Base-by-base conservation (phyloP, 768 basidiomycete species). In the Hygrocybe punicea region DNA sequence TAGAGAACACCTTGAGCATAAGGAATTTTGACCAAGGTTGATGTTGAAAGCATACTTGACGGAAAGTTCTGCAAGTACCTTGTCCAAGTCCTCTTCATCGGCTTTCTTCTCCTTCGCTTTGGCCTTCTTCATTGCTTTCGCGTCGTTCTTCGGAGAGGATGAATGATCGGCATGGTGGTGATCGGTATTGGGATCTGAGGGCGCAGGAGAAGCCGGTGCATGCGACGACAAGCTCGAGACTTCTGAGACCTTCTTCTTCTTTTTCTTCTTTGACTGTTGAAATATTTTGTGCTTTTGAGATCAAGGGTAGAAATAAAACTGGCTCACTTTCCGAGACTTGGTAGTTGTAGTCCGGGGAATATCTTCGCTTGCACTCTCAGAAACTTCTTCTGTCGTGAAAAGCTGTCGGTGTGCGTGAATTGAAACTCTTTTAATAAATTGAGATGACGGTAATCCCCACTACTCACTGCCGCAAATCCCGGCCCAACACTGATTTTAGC, bases 21-120 rank as follows among this genome's bases (percentile, higher is more conserved):
- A 25, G 33, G 16, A 17, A 34, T 5, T 3, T 55, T 23, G 33
- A 16, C n/a, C 11, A 4, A 52, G 6, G 17, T 10, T 47, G 16
- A 14, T 29, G 25, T 9, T n/a, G 14, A 23, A 21, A 39, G 71
- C 77, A 39, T 68, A 90, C 89, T 91, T 87, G 49, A 85, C 59
- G 1, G 87, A 85, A n/a, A 98, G 77, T 64, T 97, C 93, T 1
- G 86, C 88, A 9, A 98, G 76, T 0, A 86, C 93, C 53, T 83
- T 78, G 63, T 97, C 93, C 24, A 98, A 74, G 60, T 98, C 93
- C 63, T 94, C 89, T 54, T 78, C 70, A 13, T 80, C 84, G 0
- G 80, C 81, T 51, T 83, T 86, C 70, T 84, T 85, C 54, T 75
- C 79, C 61, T 83, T 83, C 1, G 80, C 82, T 65, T 85, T 84